Base-by-base conservation (phyloP, 441 rosid genomes). In the Aleurites moluccanus region DNA sequence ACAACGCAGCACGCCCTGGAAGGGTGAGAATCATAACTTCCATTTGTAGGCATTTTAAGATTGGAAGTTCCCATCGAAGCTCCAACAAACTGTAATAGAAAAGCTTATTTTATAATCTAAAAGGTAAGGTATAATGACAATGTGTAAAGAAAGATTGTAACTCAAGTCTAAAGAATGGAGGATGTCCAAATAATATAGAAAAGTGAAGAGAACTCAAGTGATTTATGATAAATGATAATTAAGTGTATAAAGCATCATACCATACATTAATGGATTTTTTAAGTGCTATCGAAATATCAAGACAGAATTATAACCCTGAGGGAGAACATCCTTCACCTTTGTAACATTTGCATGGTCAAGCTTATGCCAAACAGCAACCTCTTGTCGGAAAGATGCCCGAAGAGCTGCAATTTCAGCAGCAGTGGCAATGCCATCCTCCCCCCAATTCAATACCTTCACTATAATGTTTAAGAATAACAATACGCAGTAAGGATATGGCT, bases 331-430 rank as follows among this genome's bases (percentile, higher is more conserved):
- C 50, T 63, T 62, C 82, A 92, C 97, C 84, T 86, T 89, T 3
- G 97, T 92, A 70, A 94, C 97, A 74, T 94, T 92, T 15, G 92
- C 92, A 83, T 94, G 96, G 82, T 86, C 78, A 45, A 94, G 95
- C 83, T 88, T 91, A 72, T 93, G 88, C 98, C 98, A 93, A 69
- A 93, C 98, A 71, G 91, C 88, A 76, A 93, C 98, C 72, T 93
- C 98, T 84, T 91, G 93, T 75, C 56, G 79, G 66, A 92, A 92
- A 20, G 92, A 90, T 78, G 88, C 83, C 30, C 93, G 88, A 75
- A 84, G 77, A 73, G 90, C 81, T 74, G 94, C 87, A 68, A 92
- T 89, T 88, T 91, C 98, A 47, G 92, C 93, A 16, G 79, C 56
- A 72, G 94, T 90, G 10, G 90, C 90, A 38, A 85, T 77, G 72